Base-by-base conservation (phyloP, 2,329 filamentous ascomycete genomes). In the Verticillium tricorpus region DNA sequence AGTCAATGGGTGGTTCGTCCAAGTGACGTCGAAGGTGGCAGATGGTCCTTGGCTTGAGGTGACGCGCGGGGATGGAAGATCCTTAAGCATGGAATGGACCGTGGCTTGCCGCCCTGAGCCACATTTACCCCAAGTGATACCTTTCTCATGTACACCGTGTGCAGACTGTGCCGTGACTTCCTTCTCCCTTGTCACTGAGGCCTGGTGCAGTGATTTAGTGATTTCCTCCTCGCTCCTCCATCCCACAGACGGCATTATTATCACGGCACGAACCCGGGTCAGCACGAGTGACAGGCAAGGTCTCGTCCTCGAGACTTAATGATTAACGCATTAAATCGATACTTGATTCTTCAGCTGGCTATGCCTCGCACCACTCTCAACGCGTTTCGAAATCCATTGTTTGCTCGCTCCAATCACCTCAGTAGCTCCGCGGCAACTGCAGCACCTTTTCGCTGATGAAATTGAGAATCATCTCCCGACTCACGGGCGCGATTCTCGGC, bases 381-480 rank as follows among this genome's bases (percentile, higher is more conserved):
- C 39, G 17, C 9, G 39, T 50, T n/a, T 25, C n/a, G 11, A 22
- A 9, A 9, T 11, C 9, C 11, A 25, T 11, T 5, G n/a, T 12
- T 14, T 19, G 14, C n/a, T 22, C 22, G 45, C n/a, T 4, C n/a
- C 19, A 22, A 12, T 19, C n/a, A 2, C 15, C n/a, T 56, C 28
- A 91, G 66, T 91, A 92, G 69, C 88, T 91, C 62, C 86, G 78
- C 1, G 89, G 89, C 31, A 92, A 68, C 3, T 80, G 76, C n/a
- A 92, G 73, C 0, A 85, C 88, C 75, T 85, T 90, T 71, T 91
- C 89, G 2, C 83, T 81, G 14, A 92, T 82, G 71, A 87, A 91
- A 66, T 91, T 92, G 78, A 90, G 76, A 59, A 92, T 90, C 89
- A 92, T 92, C 76, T 92, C 89, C 65, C 86, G 73, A 61, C 84